Conservation (phyloP, 148 eudicot species). For the Silene uniflora region DNA sequence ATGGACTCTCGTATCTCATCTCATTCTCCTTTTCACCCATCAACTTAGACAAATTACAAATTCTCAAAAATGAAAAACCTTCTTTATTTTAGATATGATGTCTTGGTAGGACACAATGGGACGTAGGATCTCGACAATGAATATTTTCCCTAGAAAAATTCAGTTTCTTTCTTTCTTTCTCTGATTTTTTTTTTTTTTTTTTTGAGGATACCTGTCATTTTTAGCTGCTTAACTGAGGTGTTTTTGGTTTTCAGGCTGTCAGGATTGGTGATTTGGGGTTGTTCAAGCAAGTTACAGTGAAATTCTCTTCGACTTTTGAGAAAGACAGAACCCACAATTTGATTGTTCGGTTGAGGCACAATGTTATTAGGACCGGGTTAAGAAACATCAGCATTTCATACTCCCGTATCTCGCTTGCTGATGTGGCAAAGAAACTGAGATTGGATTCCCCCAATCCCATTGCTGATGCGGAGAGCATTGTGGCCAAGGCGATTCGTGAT, state of each 20-base stretch:
- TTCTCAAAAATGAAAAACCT: neutral
- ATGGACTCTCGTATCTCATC: neutral
- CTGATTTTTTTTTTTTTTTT: no score
- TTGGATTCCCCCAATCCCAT: constrained; percentile 75
- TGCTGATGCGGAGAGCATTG: constrained; percentile 97
- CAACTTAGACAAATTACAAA: neutral
- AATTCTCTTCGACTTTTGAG: constrained; percentile 62
- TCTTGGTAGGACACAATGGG: neutral
- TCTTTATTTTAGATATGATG: neutral
- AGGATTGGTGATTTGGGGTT: constrained; percentile 89
- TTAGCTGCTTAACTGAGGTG: neutral
- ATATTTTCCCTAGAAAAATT: neutral
- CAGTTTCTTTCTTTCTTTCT: no score
- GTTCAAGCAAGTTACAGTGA: constrained; percentile 66
- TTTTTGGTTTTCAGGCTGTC: constrained; percentile 56
- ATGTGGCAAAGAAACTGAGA: constrained; percentile 76
- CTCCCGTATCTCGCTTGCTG: constrained; percentile 81
- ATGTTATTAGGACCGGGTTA: constrained; percentile 85
- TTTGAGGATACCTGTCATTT: neutral
- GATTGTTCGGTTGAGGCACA: constrained; percentile 84
- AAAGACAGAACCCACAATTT: constrained; percentile 75
- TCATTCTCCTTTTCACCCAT: neutral
- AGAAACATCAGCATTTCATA: constrained; percentile 93
- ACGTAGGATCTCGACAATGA: neutral
- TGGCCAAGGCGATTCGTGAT: constrained; percentile 87